Evolutionary conservation across 805 yeast species (phyloP).

Genomic region (Lipomyces oligophaga): DNA sequence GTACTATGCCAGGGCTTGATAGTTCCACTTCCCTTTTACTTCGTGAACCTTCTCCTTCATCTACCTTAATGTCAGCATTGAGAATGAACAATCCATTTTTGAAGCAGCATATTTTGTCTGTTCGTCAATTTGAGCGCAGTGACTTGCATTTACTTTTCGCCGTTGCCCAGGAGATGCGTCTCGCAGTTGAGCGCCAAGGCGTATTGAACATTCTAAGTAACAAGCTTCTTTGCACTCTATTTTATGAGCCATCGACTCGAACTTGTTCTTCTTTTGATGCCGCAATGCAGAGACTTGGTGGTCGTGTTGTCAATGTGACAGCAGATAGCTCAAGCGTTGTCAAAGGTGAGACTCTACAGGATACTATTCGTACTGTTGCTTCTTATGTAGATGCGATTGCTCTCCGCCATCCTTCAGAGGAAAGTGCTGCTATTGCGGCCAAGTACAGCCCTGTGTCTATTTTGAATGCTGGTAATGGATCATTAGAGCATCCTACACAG

Average conservation of each 20-base stretch:
- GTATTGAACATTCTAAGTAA: slow-evolving; percentile 87
- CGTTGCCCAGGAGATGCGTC: slow-evolving; percentile 96
- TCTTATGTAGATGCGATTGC: slow-evolving; percentile 97
- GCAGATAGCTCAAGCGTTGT: slow-evolving; percentile 88
- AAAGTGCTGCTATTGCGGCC: slow-evolving; percentile 89
- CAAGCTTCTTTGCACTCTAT: slow-evolving; percentile 86
- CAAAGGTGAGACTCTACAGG: slow-evolving; percentile 98
- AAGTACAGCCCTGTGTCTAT: slow-evolving; percentile 96
- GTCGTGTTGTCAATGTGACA: slow-evolving; percentile 85
- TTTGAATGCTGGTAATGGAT: slow-evolving; percentile 96
- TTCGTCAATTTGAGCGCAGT: slow-evolving; percentile 78
- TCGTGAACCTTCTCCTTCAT: slow-evolving; percentile 39
- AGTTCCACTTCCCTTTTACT: slow-evolving; percentile 21
- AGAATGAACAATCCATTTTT: slow-evolving; percentile 85
- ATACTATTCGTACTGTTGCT: slow-evolving; percentile 89
- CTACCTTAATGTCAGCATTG: slow-evolving; percentile 73
- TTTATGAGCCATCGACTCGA: slow-evolving; percentile 97
- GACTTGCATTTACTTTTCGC: slow-evolving; percentile 91
- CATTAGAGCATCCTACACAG: slow-evolving; percentile 98
- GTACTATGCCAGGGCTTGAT: slow-evolving; percentile 9
- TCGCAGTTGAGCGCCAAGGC: slow-evolving; percentile 95
- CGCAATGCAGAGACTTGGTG: slow-evolving; percentile 99
- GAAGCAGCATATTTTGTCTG: slow-evolving; percentile 82
- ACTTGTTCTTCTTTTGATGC: slow-evolving; percentile 96
- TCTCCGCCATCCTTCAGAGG: slow-evolving; percentile 91